These are phyloP conservation scores for Boletus huronensis DNA, from an alignment of 768 basidiomycete species.

Conservation along the genomic window DNA sequence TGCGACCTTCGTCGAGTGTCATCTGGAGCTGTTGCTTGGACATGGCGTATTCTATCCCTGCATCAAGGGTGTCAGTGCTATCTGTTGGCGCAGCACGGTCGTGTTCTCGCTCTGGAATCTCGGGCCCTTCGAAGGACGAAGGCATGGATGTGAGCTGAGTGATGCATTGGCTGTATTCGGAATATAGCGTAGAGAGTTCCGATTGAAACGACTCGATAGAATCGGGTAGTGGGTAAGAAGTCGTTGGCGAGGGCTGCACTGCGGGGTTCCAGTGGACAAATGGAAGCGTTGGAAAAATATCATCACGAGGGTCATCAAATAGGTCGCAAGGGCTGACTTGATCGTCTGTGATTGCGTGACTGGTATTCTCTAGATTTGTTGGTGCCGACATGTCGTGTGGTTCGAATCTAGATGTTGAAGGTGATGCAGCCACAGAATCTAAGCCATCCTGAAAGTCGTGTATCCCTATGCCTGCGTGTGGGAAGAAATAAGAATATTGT, in stretches of 20 bases:
- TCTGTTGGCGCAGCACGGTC: constrained; percentile 2
- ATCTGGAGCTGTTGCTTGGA: constrained; percentile 63
- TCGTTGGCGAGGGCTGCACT: constrained; percentile 12
- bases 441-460: constrained; percentile 16
- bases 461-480: constrained; percentile 4
- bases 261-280: constrained; percentile 24
- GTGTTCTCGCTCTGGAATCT: constrained; percentile 6
- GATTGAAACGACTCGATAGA: constrained; percentile 33
- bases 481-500: constrained; percentile 12
- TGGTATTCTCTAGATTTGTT: constrained; percentile 4
- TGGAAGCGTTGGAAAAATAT: constrained; percentile 17
- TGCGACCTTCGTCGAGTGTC: constrained; percentile 52
- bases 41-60: constrained; percentile 44
- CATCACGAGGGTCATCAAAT: constrained; percentile 16
- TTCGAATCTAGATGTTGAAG: constrained; percentile 17
- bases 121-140: constrained; percentile 23
- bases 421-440: constrained; percentile 1
- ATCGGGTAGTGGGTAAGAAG: constrained; percentile 3
- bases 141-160: constrained; percentile 43
- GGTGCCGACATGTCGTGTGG: constrained; percentile 8
- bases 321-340: constrained; percentile 1
- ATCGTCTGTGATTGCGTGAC: constrained; percentile 1
- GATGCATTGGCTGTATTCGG: constrained; percentile 46
- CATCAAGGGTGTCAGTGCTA: constrained; percentile 31
- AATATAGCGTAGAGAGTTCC: constrained; percentile 45